Evolutionary conservation across 2,329 filamentous ascomycete genomes (phyloP), one percentile per base, ranked within the genome.

Genomic region (Trichoderma guizhouense): DNA sequence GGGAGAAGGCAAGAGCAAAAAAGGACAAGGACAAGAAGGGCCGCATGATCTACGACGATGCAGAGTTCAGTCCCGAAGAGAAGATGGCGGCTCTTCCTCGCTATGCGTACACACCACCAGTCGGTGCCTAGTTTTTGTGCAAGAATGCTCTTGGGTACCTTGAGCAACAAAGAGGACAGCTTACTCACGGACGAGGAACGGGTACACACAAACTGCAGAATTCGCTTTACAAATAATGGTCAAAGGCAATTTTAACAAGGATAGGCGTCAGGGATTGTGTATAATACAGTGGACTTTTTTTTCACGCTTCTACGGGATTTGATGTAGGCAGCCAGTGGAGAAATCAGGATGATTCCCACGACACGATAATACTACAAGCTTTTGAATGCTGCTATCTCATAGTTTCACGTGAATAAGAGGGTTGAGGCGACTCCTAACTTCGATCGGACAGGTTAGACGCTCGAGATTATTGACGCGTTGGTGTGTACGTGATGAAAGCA

Each of bases 31-130:
- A 89, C 76, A 88, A 90, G 79, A 91, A 90, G 78, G 85, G 86
- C 71, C 88, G 89, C 79, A 91, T 97, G 88, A 86, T 97, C 34
- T 97, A 96, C 83, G 90, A 90, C 74, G 93, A 97, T 79, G 90
- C 92, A 66, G 91, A 92, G 72, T 84, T 90, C 78, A 96, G 93
- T 77, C 93, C 94, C 2, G 95, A 98, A 84, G 95, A 97, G 86
- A 93, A 91, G 83, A 94, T 97, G 93, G 92, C 93, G 32, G 83
- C 85, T 79, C 84, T 96, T 83, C 86, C 92, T 73, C 91, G 90
- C 81, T 97, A 97, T 84, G 90, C 91, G 77, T 92, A 89, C 71
- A 75, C 74, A 39, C 75, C 76, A 53, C 75, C 76, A 53, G 75
- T 77, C 32, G 77, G 71, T 15, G 77, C 74, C 12, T 74, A n/a